Evolutionary conservation across 768 basidiomycete genomes (phyloP).

Genomic region (Pholiota molesta): DNA sequence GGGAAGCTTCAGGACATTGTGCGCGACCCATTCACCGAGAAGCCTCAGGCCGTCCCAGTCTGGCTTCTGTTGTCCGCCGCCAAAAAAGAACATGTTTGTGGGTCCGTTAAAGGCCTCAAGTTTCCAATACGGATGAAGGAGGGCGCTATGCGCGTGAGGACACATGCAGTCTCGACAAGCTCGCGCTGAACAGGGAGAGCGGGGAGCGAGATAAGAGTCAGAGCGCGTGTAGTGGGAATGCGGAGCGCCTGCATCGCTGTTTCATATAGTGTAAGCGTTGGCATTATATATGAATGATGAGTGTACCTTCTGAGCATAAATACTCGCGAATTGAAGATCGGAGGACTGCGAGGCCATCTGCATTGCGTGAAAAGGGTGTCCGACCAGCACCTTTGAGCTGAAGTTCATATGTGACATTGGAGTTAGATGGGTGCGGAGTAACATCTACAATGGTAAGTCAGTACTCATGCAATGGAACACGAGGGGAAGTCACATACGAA

Average conservation of each 20-base stretch:
- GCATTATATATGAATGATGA: not conserved
- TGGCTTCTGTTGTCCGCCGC: constrained; percentile 75
- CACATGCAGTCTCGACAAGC: constrained; percentile 65
- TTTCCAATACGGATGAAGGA: constrained; percentile 92
- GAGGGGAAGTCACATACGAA: constrained; percentile 41
- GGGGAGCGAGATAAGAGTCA: constrained; percentile 78
- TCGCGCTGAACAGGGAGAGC: constrained; percentile 78
- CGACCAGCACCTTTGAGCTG: constrained; percentile 95
- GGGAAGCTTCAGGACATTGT: constrained; percentile 56
- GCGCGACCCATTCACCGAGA: constrained; percentile 75
- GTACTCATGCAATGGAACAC: not conserved
- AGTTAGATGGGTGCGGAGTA: constrained; percentile 69
- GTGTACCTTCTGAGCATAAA: constrained; percentile 83
- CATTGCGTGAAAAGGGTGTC: constrained; percentile 90
- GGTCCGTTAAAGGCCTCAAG: constrained; percentile 83
- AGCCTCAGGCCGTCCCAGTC: constrained; percentile 75
- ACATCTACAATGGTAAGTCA: constrained; percentile 51
- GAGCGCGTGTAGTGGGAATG: constrained; percentile 88
- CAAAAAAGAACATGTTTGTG: constrained; percentile 63
- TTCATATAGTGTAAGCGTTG: not conserved
- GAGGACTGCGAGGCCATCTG: constrained; percentile 95
- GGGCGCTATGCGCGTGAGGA: constrained; percentile 82
- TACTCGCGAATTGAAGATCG: constrained; percentile 94
- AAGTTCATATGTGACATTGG: constrained; percentile 69
- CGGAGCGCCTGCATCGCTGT: constrained; percentile 66